Conservation (phyloP, 495 filamentous ascomycete genomes). For the Talaromyces thailandensis region DNA sequence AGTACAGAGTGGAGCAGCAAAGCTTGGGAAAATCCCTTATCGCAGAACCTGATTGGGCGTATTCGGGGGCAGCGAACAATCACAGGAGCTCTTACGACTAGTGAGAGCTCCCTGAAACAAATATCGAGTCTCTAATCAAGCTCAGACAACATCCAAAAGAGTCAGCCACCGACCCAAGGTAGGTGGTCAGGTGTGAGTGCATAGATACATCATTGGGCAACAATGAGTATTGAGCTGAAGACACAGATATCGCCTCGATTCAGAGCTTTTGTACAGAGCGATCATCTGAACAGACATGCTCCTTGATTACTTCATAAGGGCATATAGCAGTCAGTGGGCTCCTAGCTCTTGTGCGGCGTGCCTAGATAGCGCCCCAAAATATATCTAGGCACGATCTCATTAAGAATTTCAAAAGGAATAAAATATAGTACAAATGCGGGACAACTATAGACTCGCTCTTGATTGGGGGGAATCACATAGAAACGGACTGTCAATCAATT, state of each 20-base stretch:
- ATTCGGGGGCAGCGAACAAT: not conserved
- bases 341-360: not conserved
- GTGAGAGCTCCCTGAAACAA: not conserved
- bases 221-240: not conserved
- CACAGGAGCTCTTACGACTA: not conserved
- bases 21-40: not conserved
- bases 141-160: not conserved
- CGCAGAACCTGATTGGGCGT: not conserved
- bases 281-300: not conserved
- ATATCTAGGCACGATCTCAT: not conserved
- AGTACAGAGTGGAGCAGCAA: not conserved
- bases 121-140: not conserved
- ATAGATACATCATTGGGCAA: not conserved
- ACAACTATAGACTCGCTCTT: not conserved
- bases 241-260: not conserved
- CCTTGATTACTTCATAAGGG: not conserved
- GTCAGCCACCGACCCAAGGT: not conserved
- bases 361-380: not conserved
- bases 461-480: not conserved
- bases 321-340: not conserved
- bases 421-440: not conserved
- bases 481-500: too few species aligned
- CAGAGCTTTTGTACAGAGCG: not conserved
- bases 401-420: not conserved
- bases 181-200: not conserved